Evolutionary conservation across 805 yeast genomes (phyloP), one percentile per base, ranked within the genome.

Genomic region (Dipodascus albidus): DNA sequence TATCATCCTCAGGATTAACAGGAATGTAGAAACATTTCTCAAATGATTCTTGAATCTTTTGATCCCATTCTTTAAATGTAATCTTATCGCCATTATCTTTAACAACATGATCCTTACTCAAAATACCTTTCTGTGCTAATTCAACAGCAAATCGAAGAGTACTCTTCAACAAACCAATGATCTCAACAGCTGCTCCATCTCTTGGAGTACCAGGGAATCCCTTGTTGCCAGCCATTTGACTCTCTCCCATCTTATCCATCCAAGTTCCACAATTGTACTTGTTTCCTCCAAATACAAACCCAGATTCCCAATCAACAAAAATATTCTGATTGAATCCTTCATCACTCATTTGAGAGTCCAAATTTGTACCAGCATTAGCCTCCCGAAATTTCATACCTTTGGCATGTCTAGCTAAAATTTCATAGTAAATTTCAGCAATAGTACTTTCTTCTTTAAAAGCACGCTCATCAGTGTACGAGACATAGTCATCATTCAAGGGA

Each of bases 171-270:
- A 91, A 71, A 0, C 97, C 99, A 60, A 81, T 88, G 54, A 91
- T 85, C 68, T 91, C 99, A 53, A 91, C 75, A 1, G 95, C 96
- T 1, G 97, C 96, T 38, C 99, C 99, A 68, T 90, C 96, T 64
- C 99, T 79, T 22, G 99, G 98, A 0, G 98, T 91, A 1, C 98
- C 99, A 1, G 99, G 99, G 35, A 79, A 73, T n/a, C 99, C 99
- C 60, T 83, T 85, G 55, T 81, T 83, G 1, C 85, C 83, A 0
- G 98, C 96, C 53, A 70, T 74, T 35, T 68, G 81, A 63, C 96
- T 86, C 70, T 93, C 98, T 23, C 99, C 99, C 98, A 91, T 91
- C 70, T 91, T 91, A 70, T 91, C 99, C 96, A 90, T 91, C 99
- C 99, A 91, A 0, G 99, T 93, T 21, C 99, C 99, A 72, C 99